Conservation (phyloP, 495 filamentous ascomycete genomes). For the Barbatosphaeria neglecta region DNA sequence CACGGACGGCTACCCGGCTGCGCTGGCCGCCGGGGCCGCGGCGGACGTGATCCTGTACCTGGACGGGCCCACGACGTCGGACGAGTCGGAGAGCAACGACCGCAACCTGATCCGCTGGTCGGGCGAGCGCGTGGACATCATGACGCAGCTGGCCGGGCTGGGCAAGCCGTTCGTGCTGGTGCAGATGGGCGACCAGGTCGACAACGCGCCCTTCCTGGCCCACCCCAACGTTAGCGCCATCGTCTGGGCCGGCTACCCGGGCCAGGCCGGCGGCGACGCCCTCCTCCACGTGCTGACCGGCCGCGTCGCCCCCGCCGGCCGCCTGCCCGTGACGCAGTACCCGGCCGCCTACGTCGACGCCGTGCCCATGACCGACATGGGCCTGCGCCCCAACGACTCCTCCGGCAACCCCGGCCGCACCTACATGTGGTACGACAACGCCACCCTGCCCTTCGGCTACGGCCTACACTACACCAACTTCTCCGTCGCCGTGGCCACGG, state of each 20-base stretch:
- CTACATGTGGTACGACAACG: slow-evolving; percentile 26
- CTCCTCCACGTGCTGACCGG: slow-evolving; percentile 40
- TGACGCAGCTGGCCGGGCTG: slow-evolving; percentile 16
- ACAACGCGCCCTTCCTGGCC: slow-evolving; percentile 34
- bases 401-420: slow-evolving; percentile 25
- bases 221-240: slow-evolving; percentile 40
- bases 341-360: slow-evolving; percentile 23
- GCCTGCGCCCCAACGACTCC: slow-evolving; percentile 14
- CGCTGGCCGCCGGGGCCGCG: slow-evolving; percentile 14
- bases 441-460: slow-evolving; percentile 34
- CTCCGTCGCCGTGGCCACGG: slow-evolving; percentile 38
- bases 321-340: slow-evolving; percentile 46
- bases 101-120: slow-evolving; percentile 26
- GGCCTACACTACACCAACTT: slow-evolving; percentile 31
- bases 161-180: slow-evolving; percentile 26
- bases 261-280: slow-evolving; percentile 39
- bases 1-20: slow-evolving; percentile 41
- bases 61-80: slow-evolving; percentile 23
- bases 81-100: slow-evolving; percentile 24
- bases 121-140: slow-evolving; percentile 19
- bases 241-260: slow-evolving; percentile 38
- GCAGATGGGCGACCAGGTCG: slow-evolving; percentile 40
- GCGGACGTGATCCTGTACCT: slow-evolving; percentile 27
- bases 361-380: slow-evolving; percentile 28
- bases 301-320: slow-evolving; percentile 38